These are phyloP conservation scores for Luffa acutangula DNA, from an alignment of 306 rosid genomes.

Conservation along the genomic window DNA sequence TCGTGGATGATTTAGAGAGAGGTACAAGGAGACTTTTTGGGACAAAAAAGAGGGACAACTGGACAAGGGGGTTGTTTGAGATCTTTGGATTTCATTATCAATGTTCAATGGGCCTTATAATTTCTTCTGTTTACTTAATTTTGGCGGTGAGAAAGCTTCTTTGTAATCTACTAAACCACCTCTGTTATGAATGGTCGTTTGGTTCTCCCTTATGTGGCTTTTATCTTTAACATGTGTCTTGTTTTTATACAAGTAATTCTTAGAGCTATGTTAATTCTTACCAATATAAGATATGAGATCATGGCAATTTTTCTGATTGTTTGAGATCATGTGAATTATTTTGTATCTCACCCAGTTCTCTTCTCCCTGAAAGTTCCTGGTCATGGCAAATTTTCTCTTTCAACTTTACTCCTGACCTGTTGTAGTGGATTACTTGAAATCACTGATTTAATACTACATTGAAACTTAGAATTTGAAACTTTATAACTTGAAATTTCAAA, in stretches of 20 bases:
- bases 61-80: not conserved
- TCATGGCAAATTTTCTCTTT: not conserved
- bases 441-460: not conserved
- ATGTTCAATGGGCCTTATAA: not conserved
- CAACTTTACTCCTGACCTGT: not conserved
- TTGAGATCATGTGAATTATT: not conserved
- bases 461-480: not conserved
- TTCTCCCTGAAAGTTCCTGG: too few relatives aligned
- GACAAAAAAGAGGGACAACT: conserved; percentile 1
- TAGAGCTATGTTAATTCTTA: not conserved
- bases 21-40: not conserved
- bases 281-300: not conserved
- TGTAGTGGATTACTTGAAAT: not conserved
- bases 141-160: not conserved
- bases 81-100: not conserved
- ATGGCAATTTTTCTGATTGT: not conserved
- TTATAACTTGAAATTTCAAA: not conserved
- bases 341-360: not conserved
- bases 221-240: not conserved
- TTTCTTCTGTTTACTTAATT: not conserved
- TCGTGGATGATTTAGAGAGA: not conserved
- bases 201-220: not conserved
- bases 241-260: not conserved
- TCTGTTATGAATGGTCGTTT: not conserved
- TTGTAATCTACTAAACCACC: not conserved